phyloP scores from a whole-genome alignment of 768 basidiomycete species.

The Russula brevipes region DNA sequence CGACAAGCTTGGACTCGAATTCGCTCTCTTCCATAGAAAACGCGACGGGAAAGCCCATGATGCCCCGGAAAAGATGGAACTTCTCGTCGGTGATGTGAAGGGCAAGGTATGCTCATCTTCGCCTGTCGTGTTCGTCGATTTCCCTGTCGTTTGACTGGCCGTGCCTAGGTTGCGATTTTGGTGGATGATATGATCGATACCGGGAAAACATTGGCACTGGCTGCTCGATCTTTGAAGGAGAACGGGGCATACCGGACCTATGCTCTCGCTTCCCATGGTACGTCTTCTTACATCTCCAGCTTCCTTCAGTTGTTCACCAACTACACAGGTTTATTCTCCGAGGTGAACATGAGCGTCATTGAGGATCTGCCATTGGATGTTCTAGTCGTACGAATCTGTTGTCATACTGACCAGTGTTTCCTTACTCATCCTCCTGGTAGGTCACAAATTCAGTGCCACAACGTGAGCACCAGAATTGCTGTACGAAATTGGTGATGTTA shows the following conservation, averaged over 20 bases:
- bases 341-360: constrained; percentile 62
- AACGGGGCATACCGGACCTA: constrained; percentile 84
- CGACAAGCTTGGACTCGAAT: constrained; percentile 91
- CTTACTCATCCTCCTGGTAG: constrained; percentile 34
- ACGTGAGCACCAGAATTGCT: constrained; percentile 52
- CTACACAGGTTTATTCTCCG: constrained; percentile 69
- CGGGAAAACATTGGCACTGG: constrained; percentile 81
- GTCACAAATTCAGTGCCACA: constrained; percentile 97
- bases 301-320: not conserved
- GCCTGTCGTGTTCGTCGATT: not conserved
- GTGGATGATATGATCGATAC: constrained; percentile 99
- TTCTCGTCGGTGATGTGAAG: constrained; percentile 89
- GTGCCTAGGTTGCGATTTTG: constrained; percentile 73
- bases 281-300: constrained; percentile 22
- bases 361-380: constrained; percentile 71
- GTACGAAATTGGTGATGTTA: constrained; percentile 78
- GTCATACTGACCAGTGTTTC: not conserved
- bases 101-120: constrained; percentile 60
- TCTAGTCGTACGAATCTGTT: constrained; percentile 64
- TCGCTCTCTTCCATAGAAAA: constrained; percentile 92
- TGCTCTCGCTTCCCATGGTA: constrained; percentile 91
- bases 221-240: constrained; percentile 79
- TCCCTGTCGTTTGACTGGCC: constrained; percentile 18
- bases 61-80: constrained; percentile 79
- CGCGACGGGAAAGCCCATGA: constrained; percentile 62